phyloP scores from a whole-genome alignment of 139 green algal genomes.

The Asterochloris erici region DNA sequence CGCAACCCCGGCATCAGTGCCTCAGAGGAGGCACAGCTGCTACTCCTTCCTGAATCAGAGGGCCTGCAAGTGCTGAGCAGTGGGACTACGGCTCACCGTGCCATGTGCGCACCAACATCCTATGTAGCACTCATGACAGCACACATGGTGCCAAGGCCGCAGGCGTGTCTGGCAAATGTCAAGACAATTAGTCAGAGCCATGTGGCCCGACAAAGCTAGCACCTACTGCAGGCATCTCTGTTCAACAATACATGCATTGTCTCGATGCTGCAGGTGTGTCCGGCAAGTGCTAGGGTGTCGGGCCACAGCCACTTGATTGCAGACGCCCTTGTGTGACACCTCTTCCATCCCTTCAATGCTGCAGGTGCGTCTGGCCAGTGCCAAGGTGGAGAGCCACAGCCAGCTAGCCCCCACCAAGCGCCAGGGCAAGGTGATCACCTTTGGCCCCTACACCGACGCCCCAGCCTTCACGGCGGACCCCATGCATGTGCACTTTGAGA shows the following conservation, averaged over 20 bases:
- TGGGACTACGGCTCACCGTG: too few species aligned
- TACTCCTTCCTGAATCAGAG: too few species aligned
- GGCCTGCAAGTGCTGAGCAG: too few species aligned
- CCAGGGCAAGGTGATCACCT: conserved; percentile 35
- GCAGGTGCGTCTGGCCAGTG: conserved; percentile 43
- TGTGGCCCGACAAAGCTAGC: neutral
- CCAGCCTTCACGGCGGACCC: conserved; percentile 17
- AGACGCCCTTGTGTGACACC: neutral
- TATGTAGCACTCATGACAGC: too few species aligned
- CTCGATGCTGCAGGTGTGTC: neutral
- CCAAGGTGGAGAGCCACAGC: conserved; percentile 43
- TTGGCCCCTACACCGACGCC: conserved; percentile 47
- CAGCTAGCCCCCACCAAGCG: conserved; percentile 22
- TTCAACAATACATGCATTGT: too few species aligned
- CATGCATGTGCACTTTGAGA: conserved; percentile 74
- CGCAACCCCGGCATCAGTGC: too few species aligned
- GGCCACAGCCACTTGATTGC: neutral
- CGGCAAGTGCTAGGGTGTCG: neutral
- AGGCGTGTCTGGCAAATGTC: too few species aligned
- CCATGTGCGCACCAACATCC: too few species aligned
- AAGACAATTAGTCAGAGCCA: neutral
- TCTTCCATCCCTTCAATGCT: neutral
- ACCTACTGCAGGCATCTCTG: neutral
- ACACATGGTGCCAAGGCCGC: too few species aligned
- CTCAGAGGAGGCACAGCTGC: too few species aligned